A percentile compares a stretch with the other conserved stretches of the same genome.
Evolutionary conservation across 306 rosid species (phyloP).

Genomic region (Pachyrhizus erosus): DNA sequence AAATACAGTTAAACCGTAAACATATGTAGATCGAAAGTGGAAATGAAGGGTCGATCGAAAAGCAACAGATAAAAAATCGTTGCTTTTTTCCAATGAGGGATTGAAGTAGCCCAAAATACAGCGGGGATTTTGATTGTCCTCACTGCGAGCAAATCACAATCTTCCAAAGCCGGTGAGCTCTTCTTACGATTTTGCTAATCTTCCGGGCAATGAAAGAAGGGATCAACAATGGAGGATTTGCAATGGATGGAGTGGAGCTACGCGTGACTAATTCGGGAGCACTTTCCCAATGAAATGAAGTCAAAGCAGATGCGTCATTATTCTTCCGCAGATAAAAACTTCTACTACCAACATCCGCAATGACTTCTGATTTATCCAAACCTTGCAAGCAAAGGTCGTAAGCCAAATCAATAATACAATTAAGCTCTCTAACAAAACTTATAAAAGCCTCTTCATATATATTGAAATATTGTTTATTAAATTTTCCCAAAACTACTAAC

Average conservation of each 20-base stretch:
- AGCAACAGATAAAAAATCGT: constrained; percentile 24
- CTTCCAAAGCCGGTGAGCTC: constrained; percentile 70
- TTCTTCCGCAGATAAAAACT: constrained; percentile 75
- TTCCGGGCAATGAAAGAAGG: constrained; percentile 49
- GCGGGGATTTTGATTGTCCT: not conserved
- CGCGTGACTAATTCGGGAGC: constrained; percentile 27
- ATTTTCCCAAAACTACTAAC: too few species aligned
- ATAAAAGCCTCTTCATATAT: not conserved
- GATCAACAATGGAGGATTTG: constrained; percentile 48
- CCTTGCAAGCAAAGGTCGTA: constrained; percentile 48
- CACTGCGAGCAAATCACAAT: constrained; percentile 63
- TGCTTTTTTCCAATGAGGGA: not conserved
- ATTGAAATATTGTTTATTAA: not conserved
- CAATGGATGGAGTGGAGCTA: constrained; percentile 43
- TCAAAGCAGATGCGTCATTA: constrained; percentile 37
- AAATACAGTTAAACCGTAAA: not conserved
- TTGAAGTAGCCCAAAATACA: not conserved
- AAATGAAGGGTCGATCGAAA: not conserved
- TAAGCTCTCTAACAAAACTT: too few species aligned
- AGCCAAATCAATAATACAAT: not conserved
- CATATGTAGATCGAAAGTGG: not conserved
- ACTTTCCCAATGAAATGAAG: constrained; percentile 39
- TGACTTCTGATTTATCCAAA: constrained; percentile 70
- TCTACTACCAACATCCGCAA: constrained; percentile 82
- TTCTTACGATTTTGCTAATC: constrained; percentile 64